Percentiles rank a stretch among this genome's conserved stretches.
Conservation (phyloP, 208 protist species). For the Herpetomonas muscarum region DNA sequence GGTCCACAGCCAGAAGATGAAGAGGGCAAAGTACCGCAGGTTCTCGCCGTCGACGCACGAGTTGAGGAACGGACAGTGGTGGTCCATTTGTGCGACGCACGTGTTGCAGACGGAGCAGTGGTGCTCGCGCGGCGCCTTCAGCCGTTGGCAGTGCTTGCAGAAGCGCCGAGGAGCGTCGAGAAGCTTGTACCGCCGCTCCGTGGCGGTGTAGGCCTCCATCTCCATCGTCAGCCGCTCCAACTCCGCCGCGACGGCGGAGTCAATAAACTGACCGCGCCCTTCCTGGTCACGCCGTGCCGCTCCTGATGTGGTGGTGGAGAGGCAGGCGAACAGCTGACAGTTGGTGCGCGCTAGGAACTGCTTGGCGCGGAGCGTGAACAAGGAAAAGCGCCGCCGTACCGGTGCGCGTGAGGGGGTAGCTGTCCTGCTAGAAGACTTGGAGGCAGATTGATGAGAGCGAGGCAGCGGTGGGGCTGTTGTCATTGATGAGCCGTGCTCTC, state of each 20-base stretch:
- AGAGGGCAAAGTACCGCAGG: constrained; percentile 74
- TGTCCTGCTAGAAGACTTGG: too few relatives aligned
- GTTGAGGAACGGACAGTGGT: constrained; percentile 91
- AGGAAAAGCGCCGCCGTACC: too few relatives aligned
- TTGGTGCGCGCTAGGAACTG: too few relatives aligned
- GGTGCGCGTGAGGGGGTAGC: too few relatives aligned
- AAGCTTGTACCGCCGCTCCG: constrained; percentile 30
- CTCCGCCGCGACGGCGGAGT: constrained; percentile 21
- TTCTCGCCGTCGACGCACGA: constrained; percentile 86
- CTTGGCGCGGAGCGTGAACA: too few relatives aligned
- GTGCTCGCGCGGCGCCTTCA: constrained; percentile 84
- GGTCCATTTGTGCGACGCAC: constrained; percentile 84
- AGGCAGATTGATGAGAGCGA: too few relatives aligned
- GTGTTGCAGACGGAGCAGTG: constrained; percentile 77
- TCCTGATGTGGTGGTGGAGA: too few relatives aligned
- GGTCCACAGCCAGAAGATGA: constrained; percentile 54
- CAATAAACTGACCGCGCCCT: too few relatives aligned
- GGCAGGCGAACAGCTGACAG: too few relatives aligned
- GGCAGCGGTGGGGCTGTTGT: too few relatives aligned
- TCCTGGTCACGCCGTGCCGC: too few relatives aligned
- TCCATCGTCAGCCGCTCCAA: constrained; percentile 25
- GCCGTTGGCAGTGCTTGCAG: constrained; percentile 57
- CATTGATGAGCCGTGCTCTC: too few relatives aligned
- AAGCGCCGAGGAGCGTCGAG: constrained; percentile 61
- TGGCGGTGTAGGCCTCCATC: constrained; percentile 23